A percentile compares a stretch with the other conserved stretches of the same genome.
These are phyloP conservation scores for Stemphylium vesicarium DNA, from an alignment of 2,329 filamentous ascomycete species.

Conservation along the genomic window DNA sequence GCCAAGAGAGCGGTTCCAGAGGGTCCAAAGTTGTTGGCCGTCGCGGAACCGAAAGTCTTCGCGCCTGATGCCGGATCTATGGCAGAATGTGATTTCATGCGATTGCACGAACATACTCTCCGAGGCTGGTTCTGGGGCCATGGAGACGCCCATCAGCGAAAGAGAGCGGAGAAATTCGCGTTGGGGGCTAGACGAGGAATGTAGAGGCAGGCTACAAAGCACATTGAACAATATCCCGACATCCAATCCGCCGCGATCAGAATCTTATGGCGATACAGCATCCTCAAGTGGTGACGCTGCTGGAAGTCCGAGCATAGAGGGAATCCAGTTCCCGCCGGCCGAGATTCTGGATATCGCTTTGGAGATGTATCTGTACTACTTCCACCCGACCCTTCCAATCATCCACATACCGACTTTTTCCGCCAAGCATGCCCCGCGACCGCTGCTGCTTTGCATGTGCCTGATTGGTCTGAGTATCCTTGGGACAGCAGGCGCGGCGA, in stretches of 20 bases:
- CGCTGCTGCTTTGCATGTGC: slow-evolving; percentile 60
- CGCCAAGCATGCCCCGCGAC: slow-evolving; percentile 55
- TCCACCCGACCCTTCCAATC: slow-evolving; percentile 60
- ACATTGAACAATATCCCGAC: slow-evolving; percentile 35
- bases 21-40: slow-evolving; percentile 50
- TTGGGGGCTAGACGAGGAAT: slow-evolving; percentile 47
- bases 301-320: slow-evolving; percentile 34
- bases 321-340: slow-evolving; percentile 54
- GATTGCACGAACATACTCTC: slow-evolving; percentile 47
- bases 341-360: slow-evolving; percentile 62
- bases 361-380: slow-evolving; percentile 61
- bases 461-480: slow-evolving; percentile 60
- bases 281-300: slow-evolving; percentile 41
- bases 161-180: slow-evolving; percentile 41
- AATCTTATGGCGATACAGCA: slow-evolving; percentile 40
- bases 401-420: slow-evolving; percentile 62
- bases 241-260: slow-evolving; percentile 25
- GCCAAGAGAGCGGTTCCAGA: slow-evolving; percentile 47
- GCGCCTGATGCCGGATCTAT: slow-evolving; percentile 44
- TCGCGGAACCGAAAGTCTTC: slow-evolving; percentile 39
- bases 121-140: slow-evolving; percentile 30
- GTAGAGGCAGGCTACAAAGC: slow-evolving; percentile 50
- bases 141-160: slow-evolving; percentile 36
- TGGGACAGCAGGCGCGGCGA: slow-evolving; percentile 58
- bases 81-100: slow-evolving; percentile 40